Evolutionary conservation across 495 filamentous ascomycete species (phyloP).

Genomic region (Penicillium verhagenii): DNA sequence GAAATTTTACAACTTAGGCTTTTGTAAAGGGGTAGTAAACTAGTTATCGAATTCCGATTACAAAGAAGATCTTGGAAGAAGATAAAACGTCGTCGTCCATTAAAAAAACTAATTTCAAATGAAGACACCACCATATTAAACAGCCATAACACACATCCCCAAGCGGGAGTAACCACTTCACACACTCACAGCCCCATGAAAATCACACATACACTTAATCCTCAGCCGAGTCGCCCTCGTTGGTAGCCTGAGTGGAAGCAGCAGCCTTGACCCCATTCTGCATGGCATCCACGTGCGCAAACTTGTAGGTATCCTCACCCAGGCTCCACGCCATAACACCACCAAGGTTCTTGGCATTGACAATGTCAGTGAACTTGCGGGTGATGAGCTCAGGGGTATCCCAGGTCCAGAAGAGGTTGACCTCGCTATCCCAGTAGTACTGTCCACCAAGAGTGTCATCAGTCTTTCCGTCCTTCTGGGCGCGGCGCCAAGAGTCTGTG

Average conservation of each 20-base stretch:
- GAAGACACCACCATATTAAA: no score
- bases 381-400: conserved; percentile 62
- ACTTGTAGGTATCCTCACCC: conserved; percentile 65
- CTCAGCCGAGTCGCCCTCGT: no score
- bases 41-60: no score
- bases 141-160: no score
- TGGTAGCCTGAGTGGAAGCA: neutral
- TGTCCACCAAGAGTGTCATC: conserved; percentile 62
- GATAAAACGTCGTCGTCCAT: no score
- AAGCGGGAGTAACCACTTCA: no score
- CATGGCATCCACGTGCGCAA: conserved; percentile 58
- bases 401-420: conserved; percentile 72
- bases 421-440: conserved; percentile 63
- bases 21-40: no score
- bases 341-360: conserved; percentile 58
- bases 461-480: conserved; percentile 52
- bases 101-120: no score
- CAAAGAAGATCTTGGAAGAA: no score
- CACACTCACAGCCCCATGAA: no score
- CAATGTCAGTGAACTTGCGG: conserved; percentile 62
- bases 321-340: conserved; percentile 74
- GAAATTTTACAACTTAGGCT: no score
- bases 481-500: conserved; percentile 45
- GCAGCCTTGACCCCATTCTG: conserved; percentile 39
- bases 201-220: neutral